Conservation (phyloP, 176 grass and related monocot genomes). For the Carex pumila region DNA sequence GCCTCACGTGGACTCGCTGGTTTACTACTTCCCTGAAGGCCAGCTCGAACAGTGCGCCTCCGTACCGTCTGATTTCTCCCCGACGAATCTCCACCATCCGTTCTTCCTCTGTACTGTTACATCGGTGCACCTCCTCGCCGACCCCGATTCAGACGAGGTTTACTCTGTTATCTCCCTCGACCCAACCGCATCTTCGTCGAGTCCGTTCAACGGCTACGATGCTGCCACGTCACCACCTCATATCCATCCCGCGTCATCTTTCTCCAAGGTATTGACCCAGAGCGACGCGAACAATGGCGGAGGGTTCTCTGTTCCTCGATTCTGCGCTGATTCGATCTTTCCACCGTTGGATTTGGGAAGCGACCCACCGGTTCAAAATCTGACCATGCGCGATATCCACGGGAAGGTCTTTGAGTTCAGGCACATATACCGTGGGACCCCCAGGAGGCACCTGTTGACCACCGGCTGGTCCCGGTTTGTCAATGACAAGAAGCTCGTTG, state of each 20-base stretch:
- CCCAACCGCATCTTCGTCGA: neutral
- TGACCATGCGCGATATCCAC: conserved; percentile 31
- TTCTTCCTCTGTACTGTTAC: conserved; percentile 42
- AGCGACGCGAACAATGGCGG: conserved; percentile 91
- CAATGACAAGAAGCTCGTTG: conserved; percentile 66
- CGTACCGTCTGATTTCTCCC: conserved; percentile 6
- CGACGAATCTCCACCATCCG: neutral
- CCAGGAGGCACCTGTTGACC: conserved; percentile 71
- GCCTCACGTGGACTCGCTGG: conserved; percentile 38
- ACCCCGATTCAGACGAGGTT: conserved; percentile 49
- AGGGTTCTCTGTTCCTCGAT: conserved; percentile 65
- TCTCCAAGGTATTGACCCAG: conserved; percentile 56
- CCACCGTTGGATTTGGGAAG: conserved; percentile 39
- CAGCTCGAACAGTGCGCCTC: conserved; percentile 52
- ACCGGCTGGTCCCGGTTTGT: conserved; percentile 79
- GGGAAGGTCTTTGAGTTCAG: conserved; percentile 34
- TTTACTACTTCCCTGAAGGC: conserved; percentile 73
- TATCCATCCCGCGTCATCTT: neutral
- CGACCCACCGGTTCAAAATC: conserved; percentile 48
- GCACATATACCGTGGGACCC: conserved; percentile 80
- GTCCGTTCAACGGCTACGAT: neutral
- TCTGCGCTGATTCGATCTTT: conserved; percentile 60
- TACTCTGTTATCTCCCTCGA: conserved; percentile 32
- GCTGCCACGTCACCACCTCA: neutral
- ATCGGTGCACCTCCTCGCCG: conserved; percentile 29